Evolutionary conservation across 2,329 filamentous ascomycete genomes (phyloP).

Genomic region (Xylaria sp.): DNA sequence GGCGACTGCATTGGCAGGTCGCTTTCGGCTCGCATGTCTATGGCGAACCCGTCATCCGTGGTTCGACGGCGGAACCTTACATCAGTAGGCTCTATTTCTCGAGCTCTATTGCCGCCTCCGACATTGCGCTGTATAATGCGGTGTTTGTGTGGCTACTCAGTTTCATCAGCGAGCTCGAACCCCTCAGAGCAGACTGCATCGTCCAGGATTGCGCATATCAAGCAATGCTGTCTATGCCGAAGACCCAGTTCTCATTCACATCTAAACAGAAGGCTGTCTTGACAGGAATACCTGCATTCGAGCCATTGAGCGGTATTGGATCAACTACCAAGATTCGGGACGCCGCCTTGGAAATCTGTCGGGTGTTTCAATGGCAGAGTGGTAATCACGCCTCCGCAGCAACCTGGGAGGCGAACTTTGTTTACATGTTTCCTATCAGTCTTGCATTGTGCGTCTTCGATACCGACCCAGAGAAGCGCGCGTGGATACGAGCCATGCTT

Average conservation of each 20-base stretch:
- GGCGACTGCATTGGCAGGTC: slow-evolving; percentile 5
- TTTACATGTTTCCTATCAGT: slow-evolving; percentile 10
- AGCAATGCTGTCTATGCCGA: background rate
- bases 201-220: background rate
- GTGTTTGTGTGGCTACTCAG: slow-evolving; percentile 10
- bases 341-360: background rate
- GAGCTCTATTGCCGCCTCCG: background rate
- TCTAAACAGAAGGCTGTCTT: background rate
- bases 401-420: background rate
- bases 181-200: background rate
- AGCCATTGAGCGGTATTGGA: background rate
- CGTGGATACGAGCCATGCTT: slow-evolving; percentile 6
- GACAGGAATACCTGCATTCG: background rate
- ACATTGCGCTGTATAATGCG: slow-evolving; percentile 6
- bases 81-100: slow-evolving; percentile 1
- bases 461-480: background rate
- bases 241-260: background rate
- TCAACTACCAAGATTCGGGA: background rate
- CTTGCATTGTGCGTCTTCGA: slow-evolving; percentile 9
- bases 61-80: background rate
- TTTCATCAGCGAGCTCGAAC: slow-evolving; percentile 2
- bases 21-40: background rate
- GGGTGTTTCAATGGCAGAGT: slow-evolving; percentile 10
- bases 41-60: background rate
- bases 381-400: background rate